phyloP scores from a whole-genome alignment of 441 rosid species.

The Erodium texanum region DNA sequence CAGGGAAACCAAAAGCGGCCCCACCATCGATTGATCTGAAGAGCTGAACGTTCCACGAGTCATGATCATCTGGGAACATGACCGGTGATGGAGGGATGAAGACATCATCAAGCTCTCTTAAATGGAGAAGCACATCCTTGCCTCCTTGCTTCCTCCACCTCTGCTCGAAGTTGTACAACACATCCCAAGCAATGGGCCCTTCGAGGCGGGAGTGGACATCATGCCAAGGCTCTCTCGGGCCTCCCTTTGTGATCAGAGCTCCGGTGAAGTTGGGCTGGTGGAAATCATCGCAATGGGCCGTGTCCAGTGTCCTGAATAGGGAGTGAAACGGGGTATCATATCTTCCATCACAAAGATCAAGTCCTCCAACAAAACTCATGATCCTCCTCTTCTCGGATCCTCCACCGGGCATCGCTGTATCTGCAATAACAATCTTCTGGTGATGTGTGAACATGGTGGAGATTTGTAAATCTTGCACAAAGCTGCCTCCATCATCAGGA shows the following conservation, averaged over 20 bases:
- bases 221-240: conserved; percentile 72
- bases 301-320: conserved; percentile 34
- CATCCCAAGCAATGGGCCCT: conserved; percentile 65
- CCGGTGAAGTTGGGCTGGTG: conserved; percentile 52
- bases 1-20: conserved; percentile 31
- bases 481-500: conserved; percentile 25
- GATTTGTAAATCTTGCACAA: conserved; percentile 29
- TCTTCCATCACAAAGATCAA: conserved; percentile 60
- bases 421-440: conserved; percentile 49
- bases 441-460: conserved; percentile 50
- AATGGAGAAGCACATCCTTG: conserved; percentile 10
- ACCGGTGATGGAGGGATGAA: conserved; percentile 10
- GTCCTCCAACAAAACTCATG: conserved; percentile 54
- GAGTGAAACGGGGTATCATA: conserved; percentile 46
- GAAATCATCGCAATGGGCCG: conserved; percentile 38
- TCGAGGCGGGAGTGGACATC: conserved; percentile 56
- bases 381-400: conserved; percentile 27
- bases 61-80: conserved; percentile 13
- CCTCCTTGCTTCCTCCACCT: conserved; percentile 53
- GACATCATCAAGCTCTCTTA: conserved; percentile 3
- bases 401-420: conserved; percentile 22
- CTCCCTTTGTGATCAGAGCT: conserved; percentile 45
- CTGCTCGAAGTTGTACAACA: conserved; percentile 50
- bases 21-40: conserved; percentile 55
- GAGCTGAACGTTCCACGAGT: conserved; percentile 51